Percentiles rank a stretch among this genome's conserved stretches.
These are phyloP conservation scores for Ochromonas danica DNA, from an alignment of 108 stramenopile genomes.

Conservation along the genomic window DNA sequence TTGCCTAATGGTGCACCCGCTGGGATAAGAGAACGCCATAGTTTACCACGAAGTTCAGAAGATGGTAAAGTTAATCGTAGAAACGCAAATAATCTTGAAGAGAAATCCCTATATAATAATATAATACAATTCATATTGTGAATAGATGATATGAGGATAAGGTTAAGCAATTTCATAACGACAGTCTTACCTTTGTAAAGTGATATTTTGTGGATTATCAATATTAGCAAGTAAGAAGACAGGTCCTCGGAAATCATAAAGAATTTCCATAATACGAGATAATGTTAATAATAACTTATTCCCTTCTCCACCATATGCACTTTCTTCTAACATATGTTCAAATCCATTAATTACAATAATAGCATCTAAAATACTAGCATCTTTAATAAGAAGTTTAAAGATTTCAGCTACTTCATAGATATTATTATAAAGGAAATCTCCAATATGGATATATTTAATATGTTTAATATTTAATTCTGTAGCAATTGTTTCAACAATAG, in stretches of 20 bases:
- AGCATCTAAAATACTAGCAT: conserved; percentile 33
- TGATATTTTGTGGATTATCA: conserved; percentile 3
- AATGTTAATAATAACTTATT: background rate
- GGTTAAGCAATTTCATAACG: background rate
- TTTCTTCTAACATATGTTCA: conserved; percentile 21
- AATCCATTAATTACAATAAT: conserved; percentile 36
- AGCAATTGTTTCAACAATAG: background rate
- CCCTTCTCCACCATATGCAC: background rate
- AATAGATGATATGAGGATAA: background rate
- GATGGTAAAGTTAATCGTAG: background rate
- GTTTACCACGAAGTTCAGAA: background rate
- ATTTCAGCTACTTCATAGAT: background rate
- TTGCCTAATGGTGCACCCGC: background rate
- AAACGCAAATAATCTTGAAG: background rate
- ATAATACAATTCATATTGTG: background rate
- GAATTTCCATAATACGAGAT: background rate
- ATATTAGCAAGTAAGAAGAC: conserved; percentile 14
- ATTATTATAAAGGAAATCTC: background rate
- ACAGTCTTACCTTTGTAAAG: conserved; percentile 4
- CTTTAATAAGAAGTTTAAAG: background rate
- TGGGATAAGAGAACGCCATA: conserved; percentile 4
- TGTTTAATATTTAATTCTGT: background rate
- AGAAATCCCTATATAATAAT: background rate
- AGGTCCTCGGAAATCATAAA: background rate
- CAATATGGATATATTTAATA: background rate